Percentiles rank a stretch among this genome's conserved stretches.
Evolutionary conservation across 2,329 filamentous ascomycete species (phyloP).

Genomic region (Geoglossum cookeanum): DNA sequence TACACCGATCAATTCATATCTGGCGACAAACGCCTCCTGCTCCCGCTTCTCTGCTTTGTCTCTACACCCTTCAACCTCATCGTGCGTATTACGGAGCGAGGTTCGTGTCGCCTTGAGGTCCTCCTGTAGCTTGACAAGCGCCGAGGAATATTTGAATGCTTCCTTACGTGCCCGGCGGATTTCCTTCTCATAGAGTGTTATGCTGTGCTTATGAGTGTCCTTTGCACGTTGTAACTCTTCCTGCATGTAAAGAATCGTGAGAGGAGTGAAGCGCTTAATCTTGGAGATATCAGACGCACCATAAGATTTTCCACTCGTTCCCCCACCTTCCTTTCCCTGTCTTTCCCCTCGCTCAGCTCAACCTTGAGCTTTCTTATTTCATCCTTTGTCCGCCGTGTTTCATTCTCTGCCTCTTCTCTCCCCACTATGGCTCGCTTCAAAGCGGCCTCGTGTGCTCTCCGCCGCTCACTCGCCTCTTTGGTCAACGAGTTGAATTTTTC

Average conservation of each 20-base stretch:
- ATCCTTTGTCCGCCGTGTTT: constrained; percentile 43
- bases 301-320: constrained; percentile 50
- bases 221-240: constrained; percentile 52
- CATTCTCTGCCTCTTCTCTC: constrained; percentile 52
- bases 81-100: constrained; percentile 35
- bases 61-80: constrained; percentile 43
- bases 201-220: constrained; percentile 46
- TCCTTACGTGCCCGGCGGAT: constrained; percentile 51
- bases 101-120: constrained; percentile 45
- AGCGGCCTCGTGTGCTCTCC: constrained; percentile 45
- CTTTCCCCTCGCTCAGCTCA: constrained; percentile 43
- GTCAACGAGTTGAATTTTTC: constrained; percentile 55
- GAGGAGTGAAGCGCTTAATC: constrained; percentile 19
- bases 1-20: constrained; percentile 43
- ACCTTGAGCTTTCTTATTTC: constrained; percentile 36
- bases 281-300: constrained; percentile 29
- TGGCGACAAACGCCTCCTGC: constrained; percentile 48
- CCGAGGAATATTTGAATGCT: constrained; percentile 54
- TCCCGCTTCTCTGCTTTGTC: constrained; percentile 41
- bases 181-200: constrained; percentile 55
- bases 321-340: constrained; percentile 44
- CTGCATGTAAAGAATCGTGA: constrained; percentile 31
- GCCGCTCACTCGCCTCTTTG: constrained; percentile 37
- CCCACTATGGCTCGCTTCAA: constrained; percentile 47
- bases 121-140: constrained; percentile 51